Base-by-base conservation (phyloP, 2,329 filamentous ascomycete species). In the Beauveria medogensis region DNA sequence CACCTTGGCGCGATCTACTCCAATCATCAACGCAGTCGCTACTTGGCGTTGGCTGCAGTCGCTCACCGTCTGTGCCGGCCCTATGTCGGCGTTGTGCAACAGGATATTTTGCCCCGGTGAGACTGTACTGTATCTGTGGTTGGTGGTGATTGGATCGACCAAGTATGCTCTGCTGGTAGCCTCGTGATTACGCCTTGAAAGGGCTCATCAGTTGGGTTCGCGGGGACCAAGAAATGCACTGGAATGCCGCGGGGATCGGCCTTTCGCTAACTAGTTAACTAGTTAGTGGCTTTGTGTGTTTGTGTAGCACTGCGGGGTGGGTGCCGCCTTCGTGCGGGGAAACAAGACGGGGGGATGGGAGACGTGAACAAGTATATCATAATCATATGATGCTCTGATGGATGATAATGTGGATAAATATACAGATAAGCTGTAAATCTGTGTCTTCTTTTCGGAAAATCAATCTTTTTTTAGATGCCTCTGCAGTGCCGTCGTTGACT, bases 11-110 rank as follows among this genome's bases (percentile, higher is more conserved):
- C 18, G 24, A 8, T 41, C 5, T n/a, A 6, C 34, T 26, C 18
- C 8, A 53, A 22, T 10, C 10, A 20, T n/a, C 12, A 20, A 53
- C 5, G 3, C 12, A 34, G 34, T 22, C 28, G 16, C 20, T n/a
- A 26, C 14, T 40, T 40, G 28, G 34, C 18, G 8, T 30, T 16
- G 43, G 48, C 48, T 46, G 57, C 47, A 44, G 47, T 46, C 20
- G 24, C 48, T 53, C 57, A 59, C 57, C 48, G 48, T 59, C 24
- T 59, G 5, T 58, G 30, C 57, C 57, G 57, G 57, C 57, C 16
- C 14, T 59, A 59, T 59, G 57, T 59, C 57, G 57, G 57, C 57
- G 57, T 34, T 59, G 57, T 34, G 34, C 8, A 59, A 24, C 24
- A 44, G 2, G 40, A 43, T 46, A 20, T 12, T 34, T n/a, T 44